A percentile compares a stretch with the other conserved stretches of the same genome.
These are phyloP conservation scores for Penicillium sp. DNA, from an alignment of 2,329 filamentous ascomycete species.

Conservation along the genomic window DNA sequence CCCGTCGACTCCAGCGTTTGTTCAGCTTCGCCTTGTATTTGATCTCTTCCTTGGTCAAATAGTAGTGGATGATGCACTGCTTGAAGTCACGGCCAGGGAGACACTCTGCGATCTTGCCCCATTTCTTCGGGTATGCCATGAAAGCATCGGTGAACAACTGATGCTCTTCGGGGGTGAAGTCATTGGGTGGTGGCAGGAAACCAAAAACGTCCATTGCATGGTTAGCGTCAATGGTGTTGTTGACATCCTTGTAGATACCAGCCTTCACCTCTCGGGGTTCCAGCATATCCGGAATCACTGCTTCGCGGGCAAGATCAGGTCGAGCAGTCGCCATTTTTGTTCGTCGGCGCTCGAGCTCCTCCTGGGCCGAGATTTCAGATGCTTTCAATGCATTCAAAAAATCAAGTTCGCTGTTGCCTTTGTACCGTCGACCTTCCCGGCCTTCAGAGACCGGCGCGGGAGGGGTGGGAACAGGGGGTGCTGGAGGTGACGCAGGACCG, in stretches of 20 bases:
- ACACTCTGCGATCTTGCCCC: slow-evolving; percentile 53
- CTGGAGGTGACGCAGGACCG: slow-evolving; percentile 37
- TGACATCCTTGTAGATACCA: slow-evolving; percentile 50
- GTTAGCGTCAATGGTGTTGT: slow-evolving; percentile 43
- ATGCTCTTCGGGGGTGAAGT: slow-evolving; percentile 53
- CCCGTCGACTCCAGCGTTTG: slow-evolving; percentile 48
- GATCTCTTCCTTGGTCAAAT: slow-evolving; percentile 52
- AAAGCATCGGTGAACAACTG: slow-evolving; percentile 51
- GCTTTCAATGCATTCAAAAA: slow-evolving; percentile 51
- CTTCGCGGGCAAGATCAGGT: slow-evolving; percentile 50
- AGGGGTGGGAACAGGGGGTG: slow-evolving; percentile 34
- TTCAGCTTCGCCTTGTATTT: slow-evolving; percentile 54
- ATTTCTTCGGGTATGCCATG: slow-evolving; percentile 53
- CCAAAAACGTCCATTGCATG: slow-evolving; percentile 47
- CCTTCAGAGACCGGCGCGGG: slow-evolving; percentile 38
- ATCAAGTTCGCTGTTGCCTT: slow-evolving; percentile 53
- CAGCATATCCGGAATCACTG: slow-evolving; percentile 52
- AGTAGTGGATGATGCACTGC: slow-evolving; percentile 55
- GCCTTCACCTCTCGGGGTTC: slow-evolving; percentile 42
- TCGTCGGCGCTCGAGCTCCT: slow-evolving; percentile 49
- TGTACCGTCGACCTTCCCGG: slow-evolving; percentile 46
- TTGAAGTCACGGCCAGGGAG: slow-evolving; percentile 50
- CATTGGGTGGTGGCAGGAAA: slow-evolving; percentile 49
- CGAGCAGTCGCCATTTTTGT: slow-evolving; percentile 47
- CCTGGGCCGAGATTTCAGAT: slow-evolving; percentile 51